A percentile compares a stretch with the other conserved stretches of the same genome.
Conservation (phyloP, 2,329 filamentous ascomycete species). For the Beauveria varroae region DNA sequence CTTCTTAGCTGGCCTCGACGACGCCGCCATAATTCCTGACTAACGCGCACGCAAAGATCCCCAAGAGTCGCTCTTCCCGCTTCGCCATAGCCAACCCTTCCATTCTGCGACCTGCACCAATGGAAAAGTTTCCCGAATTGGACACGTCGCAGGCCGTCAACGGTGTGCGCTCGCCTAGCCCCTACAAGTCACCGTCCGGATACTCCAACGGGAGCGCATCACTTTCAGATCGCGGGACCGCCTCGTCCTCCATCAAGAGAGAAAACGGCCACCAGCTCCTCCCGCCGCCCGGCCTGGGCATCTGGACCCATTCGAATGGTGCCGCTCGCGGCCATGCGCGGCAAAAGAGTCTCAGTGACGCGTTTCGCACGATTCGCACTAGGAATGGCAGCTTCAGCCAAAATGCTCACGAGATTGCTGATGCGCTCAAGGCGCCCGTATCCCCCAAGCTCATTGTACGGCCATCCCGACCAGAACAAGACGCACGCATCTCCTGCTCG, state of each 20-base stretch:
- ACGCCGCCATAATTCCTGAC: background rate
- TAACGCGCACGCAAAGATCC: background rate
- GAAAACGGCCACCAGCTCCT: constrained; percentile 14
- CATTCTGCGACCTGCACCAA: constrained; percentile 16
- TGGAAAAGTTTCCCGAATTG: constrained; percentile 53
- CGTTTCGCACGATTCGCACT: constrained; percentile 73
- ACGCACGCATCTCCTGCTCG: background rate
- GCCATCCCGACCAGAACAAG: constrained; percentile 2
- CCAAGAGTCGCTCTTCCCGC: background rate
- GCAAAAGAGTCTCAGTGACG: constrained; percentile 84
- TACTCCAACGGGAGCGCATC: constrained; percentile 22
- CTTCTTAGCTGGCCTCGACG: background rate
- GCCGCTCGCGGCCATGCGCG: constrained; percentile 50
- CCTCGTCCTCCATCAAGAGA: constrained; percentile 20
- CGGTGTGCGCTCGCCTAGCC: constrained; percentile 21
- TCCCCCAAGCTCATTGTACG: constrained; percentile 80
- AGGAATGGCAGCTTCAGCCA: constrained; percentile 81
- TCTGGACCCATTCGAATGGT: constrained; percentile 1
- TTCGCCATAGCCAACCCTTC: background rate
- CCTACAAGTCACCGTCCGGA: constrained; percentile 20
- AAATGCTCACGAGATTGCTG: constrained; percentile 88
- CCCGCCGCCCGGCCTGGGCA: constrained; percentile 18
- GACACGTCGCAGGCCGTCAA: constrained; percentile 31
- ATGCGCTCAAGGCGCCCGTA: constrained; percentile 81
- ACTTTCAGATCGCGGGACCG: constrained; percentile 21